Percentiles rank a stretch among this genome's conserved stretches.
These are phyloP conservation scores for Solanum gandarillasii DNA, from an alignment of 257 asterid species.

Conservation along the genomic window DNA sequence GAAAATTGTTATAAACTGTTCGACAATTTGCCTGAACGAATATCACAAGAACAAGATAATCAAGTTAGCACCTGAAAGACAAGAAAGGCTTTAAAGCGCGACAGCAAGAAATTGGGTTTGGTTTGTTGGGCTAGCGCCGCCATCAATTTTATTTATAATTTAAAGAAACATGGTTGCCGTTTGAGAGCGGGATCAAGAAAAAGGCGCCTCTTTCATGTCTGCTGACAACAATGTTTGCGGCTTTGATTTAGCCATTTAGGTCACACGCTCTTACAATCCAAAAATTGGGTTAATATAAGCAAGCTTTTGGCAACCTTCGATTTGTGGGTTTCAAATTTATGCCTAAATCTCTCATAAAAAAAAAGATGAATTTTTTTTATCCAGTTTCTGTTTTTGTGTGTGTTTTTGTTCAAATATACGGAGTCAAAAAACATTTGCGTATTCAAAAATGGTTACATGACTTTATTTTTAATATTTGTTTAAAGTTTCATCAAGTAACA, in stretches of 20 bases:
- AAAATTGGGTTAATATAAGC: not conserved
- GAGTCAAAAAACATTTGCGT: too few relatives aligned
- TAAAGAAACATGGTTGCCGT: constrained; percentile 15
- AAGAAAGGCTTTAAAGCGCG: constrained; percentile 30
- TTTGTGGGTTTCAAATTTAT: not conserved
- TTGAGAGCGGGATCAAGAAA: not conserved
- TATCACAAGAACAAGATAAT: not conserved
- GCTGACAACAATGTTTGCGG: not conserved
- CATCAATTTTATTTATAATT: constrained; percentile 14
- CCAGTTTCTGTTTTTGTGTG: too few relatives aligned
- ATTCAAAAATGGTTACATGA: too few relatives aligned
- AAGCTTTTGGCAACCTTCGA: not conserved
- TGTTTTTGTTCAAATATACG: too few relatives aligned
- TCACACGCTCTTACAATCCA: not conserved
- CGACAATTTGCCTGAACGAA: constrained; percentile 33
- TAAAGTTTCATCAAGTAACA: too few relatives aligned
- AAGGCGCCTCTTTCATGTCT: not conserved
- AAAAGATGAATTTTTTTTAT: too few relatives aligned
- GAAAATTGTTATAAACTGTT: constrained; percentile 4
- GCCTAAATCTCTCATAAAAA: not conserved
- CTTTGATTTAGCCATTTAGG: not conserved
- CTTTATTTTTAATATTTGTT: too few relatives aligned
- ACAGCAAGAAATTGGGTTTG: constrained; percentile 21
- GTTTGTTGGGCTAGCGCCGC: constrained; percentile 22
- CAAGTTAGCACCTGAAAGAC: constrained; percentile 30